Evolutionary conservation across 2,329 filamentous ascomycete genomes (phyloP).

Genomic region (Aspergillus amoenus): DNA sequence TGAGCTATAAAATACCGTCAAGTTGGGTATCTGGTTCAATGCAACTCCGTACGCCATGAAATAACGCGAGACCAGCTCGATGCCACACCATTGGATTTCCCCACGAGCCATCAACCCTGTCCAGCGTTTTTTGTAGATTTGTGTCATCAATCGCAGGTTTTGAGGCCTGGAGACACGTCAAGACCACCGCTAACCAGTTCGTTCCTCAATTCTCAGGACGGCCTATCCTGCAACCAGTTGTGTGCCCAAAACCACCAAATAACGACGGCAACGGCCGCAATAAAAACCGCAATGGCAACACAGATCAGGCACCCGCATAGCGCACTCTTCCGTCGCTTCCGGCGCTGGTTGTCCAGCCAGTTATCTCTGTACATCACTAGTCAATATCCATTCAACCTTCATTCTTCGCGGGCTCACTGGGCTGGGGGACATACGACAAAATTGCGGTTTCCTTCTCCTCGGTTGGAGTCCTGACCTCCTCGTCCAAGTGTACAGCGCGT

Average conservation of each 20-base stretch:
- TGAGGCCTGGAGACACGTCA: background rate
- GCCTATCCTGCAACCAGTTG: constrained; percentile 30
- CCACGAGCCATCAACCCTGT: background rate
- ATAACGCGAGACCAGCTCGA: background rate
- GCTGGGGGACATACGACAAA: constrained; percentile 21
- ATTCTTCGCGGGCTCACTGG: no score
- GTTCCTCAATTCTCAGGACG: background rate
- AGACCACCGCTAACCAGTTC: background rate
- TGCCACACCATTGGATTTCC: background rate
- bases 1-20: background rate
- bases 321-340: constrained; percentile 50
- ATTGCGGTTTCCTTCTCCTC: constrained; percentile 19
- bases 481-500: constrained; percentile 56
- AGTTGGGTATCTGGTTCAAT: no score
- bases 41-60: no score
- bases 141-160: background rate
- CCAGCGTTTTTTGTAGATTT: background rate
- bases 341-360: constrained; percentile 54
- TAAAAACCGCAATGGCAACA: constrained; percentile 33
- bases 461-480: constrained; percentile 38
- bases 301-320: constrained; percentile 42
- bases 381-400: background rate
- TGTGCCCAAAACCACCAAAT: constrained; percentile 45
- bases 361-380: constrained; percentile 40
- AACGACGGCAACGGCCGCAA: constrained; percentile 37